Base-by-base conservation (phyloP, 1,284 basidiomycete species). In the Naganishia cerealis region DNA sequence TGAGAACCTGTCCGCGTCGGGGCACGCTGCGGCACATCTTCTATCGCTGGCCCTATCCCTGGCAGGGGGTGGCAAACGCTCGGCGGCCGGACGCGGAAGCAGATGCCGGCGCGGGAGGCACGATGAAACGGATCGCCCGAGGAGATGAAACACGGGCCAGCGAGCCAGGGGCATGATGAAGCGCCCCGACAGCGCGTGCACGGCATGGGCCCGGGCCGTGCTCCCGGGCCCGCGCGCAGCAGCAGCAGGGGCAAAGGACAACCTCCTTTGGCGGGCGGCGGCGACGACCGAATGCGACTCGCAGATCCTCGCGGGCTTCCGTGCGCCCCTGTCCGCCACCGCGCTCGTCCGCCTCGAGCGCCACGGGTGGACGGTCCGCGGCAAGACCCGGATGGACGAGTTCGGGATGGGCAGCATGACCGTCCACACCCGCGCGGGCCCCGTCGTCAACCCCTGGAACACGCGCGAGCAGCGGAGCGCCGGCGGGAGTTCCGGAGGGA, bases 341-440 rank as follows among this genome's bases (percentile, higher is more conserved):
- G 90, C 90, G 5, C 91, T 97, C 0, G 71, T 81, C 1, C 79
- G 87, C 1, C 81, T 99, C 0, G 81, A 84, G 0, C 71, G 81
- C 0, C 84, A 85, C 0, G 94, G 92, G 1, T 92, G 89, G 0
- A 78, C 85, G 10, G 85, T 98, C 15, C 76, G 89, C 0, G 94
- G 92, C 2, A 95, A 95, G 81, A 90, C 94, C 0, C 97, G 97
- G 77, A 94, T 93, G 80, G 95, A 99, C 77, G 95, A 98, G 79
- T 99, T 99, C 80, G 94, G 94, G 0, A 99, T 99, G 95, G 95
- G 95, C 89, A 93, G 77, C 0, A 70, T 75, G 54, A 80, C 75
- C 18, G 70, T 57, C 0, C 71, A 76, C 67, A 56, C 76, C 24
- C 74, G 73, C 33, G 71, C 4, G 55, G 67, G 77, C 75, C 33